phyloP scores from a whole-genome alignment of 768 basidiomycete genomes.

The Suillus subalutaceus region DNA sequence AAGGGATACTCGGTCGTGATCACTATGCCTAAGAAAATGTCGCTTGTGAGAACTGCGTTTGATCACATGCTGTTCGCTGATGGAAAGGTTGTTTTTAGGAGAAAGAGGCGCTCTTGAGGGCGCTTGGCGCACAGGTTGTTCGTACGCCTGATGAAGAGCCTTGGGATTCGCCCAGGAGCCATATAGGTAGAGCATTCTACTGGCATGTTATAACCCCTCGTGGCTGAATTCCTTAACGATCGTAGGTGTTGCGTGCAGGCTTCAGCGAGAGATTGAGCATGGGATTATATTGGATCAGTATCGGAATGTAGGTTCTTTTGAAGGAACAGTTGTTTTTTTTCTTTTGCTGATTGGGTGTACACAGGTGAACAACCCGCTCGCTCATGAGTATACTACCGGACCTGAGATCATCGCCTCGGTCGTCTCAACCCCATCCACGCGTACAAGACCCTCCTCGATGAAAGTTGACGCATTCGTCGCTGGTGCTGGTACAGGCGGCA shows the following conservation, averaged over 20 bases:
- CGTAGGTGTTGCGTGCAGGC: conserved; percentile 79
- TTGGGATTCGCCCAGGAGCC: conserved; percentile 87
- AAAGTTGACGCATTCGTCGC: conserved; percentile 84
- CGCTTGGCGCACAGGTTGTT: conserved; percentile 91
- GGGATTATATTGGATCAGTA: conserved; percentile 96
- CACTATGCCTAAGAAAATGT: conserved; percentile 95
- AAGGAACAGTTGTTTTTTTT: neutral
- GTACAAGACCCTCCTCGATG: conserved; percentile 59
- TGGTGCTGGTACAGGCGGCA: conserved; percentile 94
- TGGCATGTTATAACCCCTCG: conserved; percentile 45
- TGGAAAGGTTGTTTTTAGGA: conserved; percentile 48
- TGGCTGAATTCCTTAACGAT: conserved; percentile 89
- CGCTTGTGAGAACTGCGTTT: conserved; percentile 48
- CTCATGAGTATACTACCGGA: conserved; percentile 89
- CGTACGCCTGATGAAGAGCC: conserved; percentile 91
- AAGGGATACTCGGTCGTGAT: conserved; percentile 93
- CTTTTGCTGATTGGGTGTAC: conserved; percentile 6
- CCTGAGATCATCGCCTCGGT: conserved; percentile 89
- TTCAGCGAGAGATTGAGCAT: conserved; percentile 78
- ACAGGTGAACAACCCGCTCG: conserved; percentile 82
- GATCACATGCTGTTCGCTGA: neutral
- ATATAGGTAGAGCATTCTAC: conserved; percentile 75
- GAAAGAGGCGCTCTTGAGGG: conserved; percentile 90
- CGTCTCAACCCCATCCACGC: conserved; percentile 62
- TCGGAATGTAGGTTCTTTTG: conserved; percentile 56